A percentile compares a stretch with the other conserved stretches of the same genome.
phyloP scores from a whole-genome alignment of 2,329 filamentous ascomycete genomes.

The Didymella keratinophila region DNA sequence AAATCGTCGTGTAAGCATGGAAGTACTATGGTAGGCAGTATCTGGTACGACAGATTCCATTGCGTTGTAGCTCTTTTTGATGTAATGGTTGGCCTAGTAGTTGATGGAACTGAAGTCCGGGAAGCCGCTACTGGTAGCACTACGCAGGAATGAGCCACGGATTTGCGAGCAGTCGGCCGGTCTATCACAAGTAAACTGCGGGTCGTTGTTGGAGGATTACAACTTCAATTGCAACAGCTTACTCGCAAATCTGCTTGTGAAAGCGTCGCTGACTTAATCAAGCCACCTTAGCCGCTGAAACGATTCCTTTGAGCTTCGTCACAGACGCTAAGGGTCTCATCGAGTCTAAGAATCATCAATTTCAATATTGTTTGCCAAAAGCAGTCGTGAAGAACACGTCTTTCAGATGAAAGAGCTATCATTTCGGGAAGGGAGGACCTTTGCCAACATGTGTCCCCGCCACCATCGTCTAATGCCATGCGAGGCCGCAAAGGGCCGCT shows the following conservation, averaged over 20 bases:
- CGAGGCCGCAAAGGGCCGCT: constrained; percentile 20
- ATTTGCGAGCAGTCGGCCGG: background rate
- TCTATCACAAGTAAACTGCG: background rate
- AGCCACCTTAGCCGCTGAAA: constrained; percentile 3
- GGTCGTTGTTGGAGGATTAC: background rate
- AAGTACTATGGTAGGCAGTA: no score
- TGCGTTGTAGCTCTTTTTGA: constrained; percentile 1
- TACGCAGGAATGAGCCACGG: background rate
- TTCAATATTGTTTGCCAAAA: constrained; percentile 9
- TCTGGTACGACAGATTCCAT: background rate
- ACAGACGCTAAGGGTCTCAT: background rate
- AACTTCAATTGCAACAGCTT: background rate
- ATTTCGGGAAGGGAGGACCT: constrained; percentile 7
- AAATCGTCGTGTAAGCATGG: constrained; percentile 10
- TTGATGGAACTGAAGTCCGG: background rate
- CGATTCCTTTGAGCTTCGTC: constrained; percentile 3
- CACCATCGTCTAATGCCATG: constrained; percentile 11
- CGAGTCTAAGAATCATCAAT: background rate
- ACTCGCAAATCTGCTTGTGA: background rate
- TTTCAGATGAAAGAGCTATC: constrained; percentile 3
- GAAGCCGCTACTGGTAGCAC: background rate
- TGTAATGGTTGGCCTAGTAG: background rate
- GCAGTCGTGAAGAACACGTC: background rate
- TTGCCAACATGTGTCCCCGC: constrained; percentile 4
- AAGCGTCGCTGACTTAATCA: background rate